phyloP scores from a whole-genome alignment of 345 rosid genomes.

The Physaria fendleri region DNA sequence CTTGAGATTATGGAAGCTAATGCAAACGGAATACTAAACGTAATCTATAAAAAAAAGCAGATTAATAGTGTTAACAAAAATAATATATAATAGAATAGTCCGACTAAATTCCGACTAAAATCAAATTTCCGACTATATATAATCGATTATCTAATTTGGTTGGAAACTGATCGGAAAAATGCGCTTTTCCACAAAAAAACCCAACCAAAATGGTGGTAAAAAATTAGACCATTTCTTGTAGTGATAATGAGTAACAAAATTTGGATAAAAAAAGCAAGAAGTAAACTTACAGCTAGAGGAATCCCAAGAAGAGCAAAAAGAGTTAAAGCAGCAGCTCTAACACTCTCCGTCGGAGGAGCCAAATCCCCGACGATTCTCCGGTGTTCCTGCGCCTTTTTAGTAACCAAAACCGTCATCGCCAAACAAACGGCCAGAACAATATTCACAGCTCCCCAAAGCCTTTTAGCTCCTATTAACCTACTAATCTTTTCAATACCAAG shows the following conservation, averaged over 20 bases:
- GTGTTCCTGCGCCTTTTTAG: conserved; percentile 51
- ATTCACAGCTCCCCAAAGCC: conserved; percentile 62
- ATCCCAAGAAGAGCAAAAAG: conserved; percentile 60
- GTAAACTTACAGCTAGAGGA: conserved; percentile 53
- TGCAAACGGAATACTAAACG: conserved; percentile 20
- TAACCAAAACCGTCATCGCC: conserved; percentile 40
- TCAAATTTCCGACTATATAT: too few relatives aligned
- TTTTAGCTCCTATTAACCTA: conserved; percentile 36
- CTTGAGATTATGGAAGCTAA: conserved; percentile 22
- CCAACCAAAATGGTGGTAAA: too few relatives aligned
- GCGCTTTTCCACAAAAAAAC: too few relatives aligned
- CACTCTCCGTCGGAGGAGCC: conserved; percentile 29
- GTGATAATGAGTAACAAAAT: not conserved
- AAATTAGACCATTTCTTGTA: too few relatives aligned
- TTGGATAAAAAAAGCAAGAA: not conserved
- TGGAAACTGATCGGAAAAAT: too few relatives aligned
- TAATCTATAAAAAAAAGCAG: not conserved
- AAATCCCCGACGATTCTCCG: conserved; percentile 2
- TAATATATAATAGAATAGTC: not conserved
- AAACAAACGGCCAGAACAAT: conserved; percentile 47
- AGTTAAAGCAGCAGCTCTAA: conserved; percentile 43
- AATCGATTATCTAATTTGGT: too few relatives aligned
- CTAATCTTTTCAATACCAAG: conserved; percentile 39
- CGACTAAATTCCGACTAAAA: too few relatives aligned
- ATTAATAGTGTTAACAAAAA: not conserved